Conservation (phyloP, 139 green algal genomes). For the Ostreobium quekettii region DNA sequence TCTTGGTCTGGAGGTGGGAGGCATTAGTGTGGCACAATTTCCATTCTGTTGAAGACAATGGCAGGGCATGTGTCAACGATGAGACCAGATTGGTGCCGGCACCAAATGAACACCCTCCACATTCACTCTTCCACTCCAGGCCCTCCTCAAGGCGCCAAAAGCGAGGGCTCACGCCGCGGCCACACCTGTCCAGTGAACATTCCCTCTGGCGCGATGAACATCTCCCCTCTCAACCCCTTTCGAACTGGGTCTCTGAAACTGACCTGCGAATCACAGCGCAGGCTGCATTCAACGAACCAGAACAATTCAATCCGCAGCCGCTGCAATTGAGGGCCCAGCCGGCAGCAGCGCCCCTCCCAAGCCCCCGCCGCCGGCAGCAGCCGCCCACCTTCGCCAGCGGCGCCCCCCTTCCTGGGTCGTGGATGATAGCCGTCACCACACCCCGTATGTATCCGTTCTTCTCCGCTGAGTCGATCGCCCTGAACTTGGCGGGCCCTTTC, state of each 20-base stretch:
- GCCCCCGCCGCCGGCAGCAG: neutral
- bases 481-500: conserved; percentile 89
- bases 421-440: conserved; percentile 94
- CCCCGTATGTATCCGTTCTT: conserved; percentile 92
- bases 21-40: no score
- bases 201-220: conserved; percentile 94
- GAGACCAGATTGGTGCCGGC: neutral
- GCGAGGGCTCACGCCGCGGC: neutral
- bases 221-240: conserved; percentile 92
- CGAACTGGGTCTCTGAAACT: conserved; percentile 87
- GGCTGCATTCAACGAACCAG: neutral
- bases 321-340: neutral
- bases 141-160: neutral
- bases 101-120: neutral
- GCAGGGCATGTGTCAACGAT: neutral
- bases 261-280: conserved; percentile 47
- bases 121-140: neutral
- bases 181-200: conserved; percentile 88
- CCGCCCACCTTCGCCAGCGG: conserved; percentile 89
- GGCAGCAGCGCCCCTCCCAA: neutral
- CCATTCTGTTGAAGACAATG: no score
- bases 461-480: conserved; percentile 76
- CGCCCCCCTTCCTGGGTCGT: conserved; percentile 92
- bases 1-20: no score
- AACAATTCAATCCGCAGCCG: conserved; percentile 6